Evolutionary conservation across 805 yeast species (phyloP).

Genomic region (Myxozyma vanderwaltii): DNA sequence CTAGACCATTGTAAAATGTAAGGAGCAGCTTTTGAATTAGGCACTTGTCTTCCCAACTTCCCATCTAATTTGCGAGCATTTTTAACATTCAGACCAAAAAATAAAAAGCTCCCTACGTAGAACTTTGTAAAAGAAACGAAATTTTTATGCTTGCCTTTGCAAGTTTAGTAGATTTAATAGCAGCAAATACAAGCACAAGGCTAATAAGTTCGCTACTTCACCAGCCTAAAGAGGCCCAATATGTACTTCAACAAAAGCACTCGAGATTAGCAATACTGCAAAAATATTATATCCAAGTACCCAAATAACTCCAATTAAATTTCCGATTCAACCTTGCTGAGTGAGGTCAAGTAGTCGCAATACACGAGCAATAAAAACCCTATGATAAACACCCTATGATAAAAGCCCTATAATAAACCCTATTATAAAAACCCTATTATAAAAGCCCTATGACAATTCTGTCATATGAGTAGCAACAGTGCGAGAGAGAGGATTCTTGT

Average conservation of each 20-base stretch:
- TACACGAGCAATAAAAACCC: conserved; percentile 20
- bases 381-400: too few relatives aligned
- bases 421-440: too few relatives aligned
- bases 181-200: conserved; percentile 20
- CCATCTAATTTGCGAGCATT: too few relatives aligned
- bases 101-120: too few relatives aligned
- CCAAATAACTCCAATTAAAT: conserved; percentile 17
- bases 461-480: conserved; percentile 17
- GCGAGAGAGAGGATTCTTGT: conserved; percentile 22
- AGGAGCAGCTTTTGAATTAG: too few relatives aligned
- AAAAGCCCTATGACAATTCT: too few relatives aligned
- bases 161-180: conserved; percentile 11
- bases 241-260: conserved; percentile 25
- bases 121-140: background rate
- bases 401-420: too few relatives aligned
- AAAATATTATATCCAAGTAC: conserved; percentile 17
- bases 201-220: conserved; percentile 24
- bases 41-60: too few relatives aligned
- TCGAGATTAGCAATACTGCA: conserved; percentile 24
- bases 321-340: background rate
- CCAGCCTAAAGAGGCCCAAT: conserved; percentile 29
- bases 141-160: conserved; percentile 1
- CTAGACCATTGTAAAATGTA: too few relatives aligned
- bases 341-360: conserved; percentile 10
- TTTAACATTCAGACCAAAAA: too few relatives aligned